Evolutionary conservation across 306 rosid genomes (phyloP).

Genomic region (Abrus pulchellus): DNA sequence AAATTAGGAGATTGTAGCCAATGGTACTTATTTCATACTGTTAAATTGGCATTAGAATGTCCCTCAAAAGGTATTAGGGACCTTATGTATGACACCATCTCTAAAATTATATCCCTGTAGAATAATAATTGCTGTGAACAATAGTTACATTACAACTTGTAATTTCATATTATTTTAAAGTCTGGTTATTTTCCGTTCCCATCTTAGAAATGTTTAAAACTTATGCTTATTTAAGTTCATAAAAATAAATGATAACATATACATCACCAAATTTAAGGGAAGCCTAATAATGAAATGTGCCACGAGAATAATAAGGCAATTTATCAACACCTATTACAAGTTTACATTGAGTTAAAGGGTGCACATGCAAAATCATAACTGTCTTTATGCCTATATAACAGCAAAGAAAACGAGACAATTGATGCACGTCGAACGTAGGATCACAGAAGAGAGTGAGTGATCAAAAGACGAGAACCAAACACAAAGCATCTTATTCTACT

Average conservation of each 20-base stretch:
- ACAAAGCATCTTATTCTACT: conserved; percentile 16
- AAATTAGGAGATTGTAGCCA: neutral
- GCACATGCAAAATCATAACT: neutral
- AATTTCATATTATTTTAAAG: no score
- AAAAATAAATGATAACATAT: neutral
- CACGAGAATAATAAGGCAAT: neutral
- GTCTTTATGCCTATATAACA: neutral
- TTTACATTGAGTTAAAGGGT: neutral
- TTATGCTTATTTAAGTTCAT: neutral
- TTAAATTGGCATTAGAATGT: neutral
- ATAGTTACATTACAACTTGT: neutral
- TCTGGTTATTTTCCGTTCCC: no score
- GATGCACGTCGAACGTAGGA: neutral
- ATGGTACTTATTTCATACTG: neutral
- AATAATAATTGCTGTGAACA: neutral
- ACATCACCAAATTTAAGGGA: neutral
- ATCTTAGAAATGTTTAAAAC: no score
- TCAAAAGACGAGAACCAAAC: neutral
- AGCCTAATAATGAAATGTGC: neutral
- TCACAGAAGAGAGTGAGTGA: neutral
- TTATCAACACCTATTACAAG: neutral
- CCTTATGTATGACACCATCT: neutral
- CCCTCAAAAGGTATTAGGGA: neutral
- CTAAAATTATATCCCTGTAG: neutral
- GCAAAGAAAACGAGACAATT: neutral